Evolutionary conservation across 495 filamentous ascomycete species (phyloP), one percentile per base, ranked within the genome.

Genomic region (Melanomma pulvis-pyrius): DNA sequence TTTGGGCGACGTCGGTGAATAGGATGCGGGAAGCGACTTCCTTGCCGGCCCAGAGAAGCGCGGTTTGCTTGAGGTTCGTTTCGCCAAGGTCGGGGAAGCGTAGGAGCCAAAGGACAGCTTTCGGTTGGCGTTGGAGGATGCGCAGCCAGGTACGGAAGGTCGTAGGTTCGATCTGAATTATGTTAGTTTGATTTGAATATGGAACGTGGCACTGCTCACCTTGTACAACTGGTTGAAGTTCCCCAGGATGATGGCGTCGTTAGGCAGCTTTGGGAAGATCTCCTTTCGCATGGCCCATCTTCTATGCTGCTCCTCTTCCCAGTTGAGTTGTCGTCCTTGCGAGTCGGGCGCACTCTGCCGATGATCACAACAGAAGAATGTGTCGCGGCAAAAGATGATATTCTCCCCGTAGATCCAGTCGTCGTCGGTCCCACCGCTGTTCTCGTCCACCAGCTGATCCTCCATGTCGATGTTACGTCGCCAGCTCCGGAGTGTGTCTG

Each of bases 151-250:
- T 91, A 52, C 94, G 90, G 79, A 98, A 97, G 17, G 92, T 97
- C 22, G 93, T 96, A 2, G 94, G 94, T 67, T 99, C 94, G 76
- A 99, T 97, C 94, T 98, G 70, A 47, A 46, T 50, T 49, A 5
- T 53, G 51, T 58, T 39, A 49, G 57, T 13, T 15, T n/a, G 1
- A 11, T 36, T 5, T 1, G 2, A 32, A 59, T 19, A 29, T 4
- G 6, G 24, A 17, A 19, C 25, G 22, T 48, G 5, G 24, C 1
- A 50, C 21, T 47, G 75, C 80, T 71, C 81, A 96, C 94, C 89
- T 99, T 99, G 81, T 99, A 99, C 25, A 99, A 79, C 77, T 99
- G 94, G 76, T 99, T 99, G 77, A 99, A 99, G 78, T 99, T 99
- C 12, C 90, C 94, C 48, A 99, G 83, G 68, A 99, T 97, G 70